Base-by-base conservation (phyloP, 345 rosid genomes). In the Murraya koenigii region DNA sequence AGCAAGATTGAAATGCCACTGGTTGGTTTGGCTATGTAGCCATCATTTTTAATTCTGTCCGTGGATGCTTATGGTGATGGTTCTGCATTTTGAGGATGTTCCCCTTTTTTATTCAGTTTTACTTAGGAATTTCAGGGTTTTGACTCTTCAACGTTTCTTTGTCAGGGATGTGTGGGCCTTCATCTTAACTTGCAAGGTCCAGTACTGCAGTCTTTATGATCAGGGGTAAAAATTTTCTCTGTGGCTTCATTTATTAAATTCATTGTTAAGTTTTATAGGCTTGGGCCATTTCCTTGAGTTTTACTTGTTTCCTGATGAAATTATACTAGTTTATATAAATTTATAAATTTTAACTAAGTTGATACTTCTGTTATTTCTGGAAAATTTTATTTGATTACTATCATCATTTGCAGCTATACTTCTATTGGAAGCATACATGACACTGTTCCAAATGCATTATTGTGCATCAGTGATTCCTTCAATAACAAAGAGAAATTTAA, bases 81-180 rank as follows among this genome's bases (percentile, higher is more conserved):
- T 41, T 6, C 22, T 54, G 64, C 9, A 62, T 17, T 49, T 13
- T 56, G 33, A 23, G 35, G 6, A 44, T 71, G 55, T 76, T 69
- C 20, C 32, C 41, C 25, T 39, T 58, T 69, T 65, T 25, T 7
- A 30, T 25, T 49, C 26, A 33, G 22, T 77, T 70, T 70, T 66
- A 56, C 56, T 28, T 69, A 54, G 77, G 60, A 78, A 19, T 69
- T 61, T 77, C 39, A 36, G 33, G 59, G 28, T 47, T 66, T 66
- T 82, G 63, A 85, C 80, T 61, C 78, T 36, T 79, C 7, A 66
- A 25, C 68, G 69, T 74, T 75, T 80, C 76, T 73, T 83, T 79
- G 77, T 76, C 94, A 96, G 98, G 84, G 98, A 96, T 89, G 95
- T 94, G 23, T 96, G 99, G 99, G 97, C 99, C 54, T 96, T 96